These are phyloP conservation scores for Blastobotrys mokoenaii DNA, from an alignment of 805 yeast genomes.

Conservation along the genomic window DNA sequence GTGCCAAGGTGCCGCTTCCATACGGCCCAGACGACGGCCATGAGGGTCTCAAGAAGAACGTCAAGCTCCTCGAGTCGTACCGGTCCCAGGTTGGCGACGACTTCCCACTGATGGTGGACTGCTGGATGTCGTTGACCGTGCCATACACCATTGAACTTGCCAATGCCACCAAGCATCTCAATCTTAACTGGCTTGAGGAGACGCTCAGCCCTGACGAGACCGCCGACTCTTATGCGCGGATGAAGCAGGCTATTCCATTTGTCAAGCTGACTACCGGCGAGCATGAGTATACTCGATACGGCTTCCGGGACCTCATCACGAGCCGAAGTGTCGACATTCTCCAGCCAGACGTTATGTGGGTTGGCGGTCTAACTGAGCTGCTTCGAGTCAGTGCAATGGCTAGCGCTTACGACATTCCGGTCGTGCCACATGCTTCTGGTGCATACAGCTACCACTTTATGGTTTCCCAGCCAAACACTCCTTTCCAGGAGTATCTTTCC, in stretches of 20 bases:
- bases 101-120: conserved; percentile 46
- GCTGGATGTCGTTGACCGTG: conserved; percentile 44
- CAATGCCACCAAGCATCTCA: conserved; percentile 35
- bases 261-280: conserved; percentile 46
- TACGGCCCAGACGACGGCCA: conserved; percentile 46
- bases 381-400: conserved; percentile 41
- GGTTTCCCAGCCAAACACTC: conserved; percentile 41
- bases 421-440: conserved; percentile 48
- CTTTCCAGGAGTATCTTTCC: conserved; percentile 45
- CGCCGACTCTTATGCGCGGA: conserved; percentile 36
- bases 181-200: conserved; percentile 47
- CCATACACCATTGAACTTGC: conserved; percentile 41
- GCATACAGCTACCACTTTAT: conserved; percentile 46
- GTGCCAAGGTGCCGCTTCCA: conserved; percentile 45
- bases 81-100: conserved; percentile 42
- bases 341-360: conserved; percentile 50
- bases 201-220: conserved; percentile 44
- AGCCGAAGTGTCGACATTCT: conserved; percentile 41
- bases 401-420: conserved; percentile 45
- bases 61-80: conserved; percentile 37
- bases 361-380: conserved; percentile 43
- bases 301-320: conserved; percentile 43
- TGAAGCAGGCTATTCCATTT: conserved; percentile 40
- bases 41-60: conserved; percentile 37
- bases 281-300: conserved; percentile 44